phyloP scores from a whole-genome alignment of 2,329 filamentous ascomycete genomes.

The Ophiostoma novo-ulmi region DNA sequence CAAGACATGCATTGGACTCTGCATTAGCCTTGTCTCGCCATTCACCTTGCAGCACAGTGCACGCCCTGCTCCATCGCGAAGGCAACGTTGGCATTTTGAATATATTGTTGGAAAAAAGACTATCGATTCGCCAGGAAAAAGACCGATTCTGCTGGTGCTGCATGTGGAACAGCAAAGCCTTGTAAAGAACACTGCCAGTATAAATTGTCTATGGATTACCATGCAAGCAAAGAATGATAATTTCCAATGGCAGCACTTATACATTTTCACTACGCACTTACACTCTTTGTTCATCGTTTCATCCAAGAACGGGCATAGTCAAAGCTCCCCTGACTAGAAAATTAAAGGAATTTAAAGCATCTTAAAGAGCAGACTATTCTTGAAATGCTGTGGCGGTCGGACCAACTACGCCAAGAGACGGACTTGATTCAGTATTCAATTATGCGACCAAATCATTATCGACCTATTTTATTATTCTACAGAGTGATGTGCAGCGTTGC shows the following conservation, averaged over 20 bases:
- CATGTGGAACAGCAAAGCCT: not conserved
- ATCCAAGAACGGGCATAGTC: not conserved
- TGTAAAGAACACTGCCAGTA: not conserved
- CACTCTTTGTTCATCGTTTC: not conserved
- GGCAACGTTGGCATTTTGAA: not conserved
- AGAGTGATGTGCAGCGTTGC: not conserved
- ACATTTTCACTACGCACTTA: not conserved
- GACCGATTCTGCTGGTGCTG: not conserved
- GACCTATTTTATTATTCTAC: not conserved
- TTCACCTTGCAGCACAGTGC: not conserved
- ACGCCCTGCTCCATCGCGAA: not conserved
- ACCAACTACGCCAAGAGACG: not conserved
- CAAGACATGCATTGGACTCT: conserved; percentile 5
- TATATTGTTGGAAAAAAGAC: not conserved
- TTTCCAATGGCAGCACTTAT: not conserved
- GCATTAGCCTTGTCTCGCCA: conserved; percentile 9
- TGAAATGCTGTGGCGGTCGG: too few relatives aligned
- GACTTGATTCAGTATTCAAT: not conserved
- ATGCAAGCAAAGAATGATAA: too few relatives aligned
- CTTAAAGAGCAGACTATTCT: not conserved
- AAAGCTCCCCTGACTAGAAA: conserved; percentile 4
- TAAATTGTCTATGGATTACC: too few relatives aligned
- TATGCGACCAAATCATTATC: not conserved
- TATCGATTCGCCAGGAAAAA: not conserved
- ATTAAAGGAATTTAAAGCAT: not conserved